A percentile compares a stretch with the other conserved stretches of the same genome.
phyloP scores from a whole-genome alignment of 768 basidiomycete genomes.

The Russula earlei region DNA sequence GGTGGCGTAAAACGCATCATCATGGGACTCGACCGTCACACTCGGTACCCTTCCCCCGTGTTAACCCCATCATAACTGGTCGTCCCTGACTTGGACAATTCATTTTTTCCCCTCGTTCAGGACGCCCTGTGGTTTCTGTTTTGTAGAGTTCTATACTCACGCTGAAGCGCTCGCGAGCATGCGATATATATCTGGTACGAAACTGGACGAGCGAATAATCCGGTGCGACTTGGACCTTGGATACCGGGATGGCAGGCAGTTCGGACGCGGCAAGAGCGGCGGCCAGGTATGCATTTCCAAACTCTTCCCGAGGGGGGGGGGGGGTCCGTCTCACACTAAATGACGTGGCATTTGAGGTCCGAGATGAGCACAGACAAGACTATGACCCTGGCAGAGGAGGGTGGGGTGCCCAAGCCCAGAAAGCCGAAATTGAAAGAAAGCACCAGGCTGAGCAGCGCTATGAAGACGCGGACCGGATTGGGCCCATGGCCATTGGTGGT shows the following conservation, averaged over 20 bases:
- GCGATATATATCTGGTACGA: conserved; percentile 94
- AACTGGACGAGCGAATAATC: conserved; percentile 97
- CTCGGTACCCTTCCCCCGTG: conserved; percentile 41
- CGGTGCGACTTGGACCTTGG: conserved; percentile 96
- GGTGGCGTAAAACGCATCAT: conserved; percentile 91
- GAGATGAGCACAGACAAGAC: conserved; percentile 95
- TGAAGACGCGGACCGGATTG: conserved; percentile 68
- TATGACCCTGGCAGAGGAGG: conserved; percentile 95
- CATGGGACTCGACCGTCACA: conserved; percentile 89
- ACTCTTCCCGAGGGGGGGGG: no score
- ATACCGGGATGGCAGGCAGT: conserved; percentile 94
- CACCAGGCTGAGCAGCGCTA: conserved; percentile 83
- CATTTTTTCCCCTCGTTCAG: conserved; percentile 30
- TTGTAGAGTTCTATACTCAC: conserved; percentile 94
- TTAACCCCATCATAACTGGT: no score
- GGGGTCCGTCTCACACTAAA: neutral
- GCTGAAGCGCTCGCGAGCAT: conserved; percentile 86
- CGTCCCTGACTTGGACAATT: neutral
- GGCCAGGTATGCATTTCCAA: conserved; percentile 54
- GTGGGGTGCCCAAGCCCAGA: conserved; percentile 84
- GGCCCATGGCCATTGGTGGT: conserved; percentile 74
- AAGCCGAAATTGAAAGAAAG: conserved; percentile 61
- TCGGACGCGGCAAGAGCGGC: conserved; percentile 93
- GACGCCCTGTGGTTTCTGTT: conserved; percentile 92
- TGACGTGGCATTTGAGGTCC: conserved; percentile 33